Base-by-base conservation (phyloP, 2,329 filamentous ascomycete genomes). In the Didymella pomorum region DNA sequence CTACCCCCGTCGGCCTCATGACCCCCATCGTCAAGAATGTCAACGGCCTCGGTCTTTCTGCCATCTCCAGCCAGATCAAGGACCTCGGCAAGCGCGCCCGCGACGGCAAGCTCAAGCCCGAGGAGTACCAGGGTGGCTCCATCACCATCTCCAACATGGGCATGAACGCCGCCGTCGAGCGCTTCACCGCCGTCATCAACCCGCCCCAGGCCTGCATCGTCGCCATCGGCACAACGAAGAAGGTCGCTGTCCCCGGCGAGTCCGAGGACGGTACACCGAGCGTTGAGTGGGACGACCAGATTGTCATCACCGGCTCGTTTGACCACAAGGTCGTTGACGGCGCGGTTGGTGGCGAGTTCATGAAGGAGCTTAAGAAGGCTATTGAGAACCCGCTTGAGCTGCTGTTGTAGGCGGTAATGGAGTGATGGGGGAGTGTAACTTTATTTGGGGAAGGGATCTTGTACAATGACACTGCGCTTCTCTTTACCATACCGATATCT, bases 81-180 rank as follows among this genome's bases (percentile, higher is more conserved):
- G 93, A 97, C 76, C 91, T 99, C 55, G 93, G 93, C 77, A 97
- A 96, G 88, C 92, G 92, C 78, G 95, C 95, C 63, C 88, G 93
- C 62, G 95, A 98, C 71, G 91, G 92, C 82, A 99, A 98, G 88
- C 90, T 99, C 72, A 98, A 98, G 89, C 95, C 95, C 46, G 94
- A 99, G 80, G 93, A 99, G 82, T 99, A 96, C 88, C 94, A 97
- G 85, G 95, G 95, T 56, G 95, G 95, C 78, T 96, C 92, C 78
- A 97, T 99, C 82, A 97, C 94, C 79, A 98, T 99, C 82, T 96
- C 92, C 83, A 99, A 99, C 88, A 96, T 99, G 95, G 95, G 95
- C 80, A 99, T 99, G 95, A 99, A 99, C 87, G 76, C 89, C 46
- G 94, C 95, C 49, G 89, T 99, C 64, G 93, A 98, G 82, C 88